Evolutionary conservation across 768 basidiomycete species (phyloP), one percentile per base, ranked within the genome.

Genomic region (Vararia minispora): DNA sequence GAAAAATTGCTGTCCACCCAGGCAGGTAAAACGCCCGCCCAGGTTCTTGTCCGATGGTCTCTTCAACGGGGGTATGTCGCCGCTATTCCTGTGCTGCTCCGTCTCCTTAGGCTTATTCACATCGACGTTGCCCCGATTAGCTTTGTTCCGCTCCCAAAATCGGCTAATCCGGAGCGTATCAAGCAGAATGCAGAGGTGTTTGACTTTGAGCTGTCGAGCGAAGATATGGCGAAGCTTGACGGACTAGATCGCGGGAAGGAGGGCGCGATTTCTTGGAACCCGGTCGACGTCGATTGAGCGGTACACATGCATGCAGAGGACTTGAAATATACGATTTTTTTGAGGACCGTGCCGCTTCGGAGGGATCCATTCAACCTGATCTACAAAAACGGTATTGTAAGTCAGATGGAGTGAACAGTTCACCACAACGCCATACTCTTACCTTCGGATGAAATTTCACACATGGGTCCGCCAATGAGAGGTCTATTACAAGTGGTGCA

Each of bases 21-120:
- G 79, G 57, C 76, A 46, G 56, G 58, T 28, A 72, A 74, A 39
- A 72, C 78, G 28, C 70, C 72, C 4, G 78, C 88, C 13, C 91
- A 95, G 51, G 65, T 94, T 31, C 69, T 95, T 12, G 62, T 95
- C 40, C 74, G 92, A 17, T 95, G 90, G 87, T 91, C 88, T 21
- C 61, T 97, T 26, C 91, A 95, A 56, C 74, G 71, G 52, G 77
- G 78, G 83, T 84, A 49, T 34, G 72, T 60, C 39, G 32, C 39
- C 37, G n/a, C 21, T 31, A 13, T n/a, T 28, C 7, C 10, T 25
- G 3, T 14, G n/a, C 12, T 12, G 2, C 30, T 22, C 16, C 9
- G 17, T 27, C 29, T 24, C 11, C 17, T 33, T 30, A 21, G 22
- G 21, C 26, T 20, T n/a, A 11, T 33, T 21, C 16, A 29, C 23